These are phyloP conservation scores for Endothia cerciana DNA, from an alignment of 2,329 filamentous ascomycete species.

Conservation along the genomic window DNA sequence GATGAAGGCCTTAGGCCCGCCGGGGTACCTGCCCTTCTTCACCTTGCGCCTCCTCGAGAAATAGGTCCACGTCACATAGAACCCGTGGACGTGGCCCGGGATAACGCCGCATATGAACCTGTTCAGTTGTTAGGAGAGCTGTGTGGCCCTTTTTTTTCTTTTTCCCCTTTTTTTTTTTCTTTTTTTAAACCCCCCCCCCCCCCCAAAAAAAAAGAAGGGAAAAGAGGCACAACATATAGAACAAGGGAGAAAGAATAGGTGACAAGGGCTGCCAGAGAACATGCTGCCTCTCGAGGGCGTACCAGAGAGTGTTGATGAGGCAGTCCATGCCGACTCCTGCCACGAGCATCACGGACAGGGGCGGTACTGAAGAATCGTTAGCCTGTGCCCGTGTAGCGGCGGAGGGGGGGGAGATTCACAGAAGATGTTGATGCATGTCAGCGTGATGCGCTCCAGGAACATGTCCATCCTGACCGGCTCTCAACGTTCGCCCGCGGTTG, in stretches of 20 bases:
- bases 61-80: slow-evolving; percentile 28
- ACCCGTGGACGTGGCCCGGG: slow-evolving; percentile 28
- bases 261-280: too few relatives aligned
- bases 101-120: slow-evolving; percentile 27
- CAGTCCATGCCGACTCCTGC: slow-evolving; percentile 61
- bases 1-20: slow-evolving; percentile 24
- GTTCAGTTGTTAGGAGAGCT: not conserved
- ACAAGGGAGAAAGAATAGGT: not conserved
- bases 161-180: too few relatives aligned
- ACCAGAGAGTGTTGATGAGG: slow-evolving; percentile 49
- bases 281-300: not conserved
- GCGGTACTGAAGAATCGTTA: slow-evolving; percentile 20
- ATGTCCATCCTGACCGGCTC: slow-evolving; percentile 14
- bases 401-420: not conserved
- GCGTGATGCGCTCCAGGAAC: slow-evolving; percentile 18
- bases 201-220: not conserved
- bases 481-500: too few relatives aligned
- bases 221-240: too few relatives aligned
- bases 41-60: slow-evolving; percentile 27
- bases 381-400: not conserved
- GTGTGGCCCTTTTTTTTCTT: too few relatives aligned
- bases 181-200: too few relatives aligned
- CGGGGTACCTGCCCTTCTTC: slow-evolving; percentile 24
- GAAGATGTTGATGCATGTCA: slow-evolving; percentile 24
- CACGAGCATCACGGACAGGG: slow-evolving; percentile 26